Percentiles rank a stretch among this genome's conserved stretches.
phyloP scores from a whole-genome alignment of 1,284 basidiomycete species.

The Puccinia hordei region DNA sequence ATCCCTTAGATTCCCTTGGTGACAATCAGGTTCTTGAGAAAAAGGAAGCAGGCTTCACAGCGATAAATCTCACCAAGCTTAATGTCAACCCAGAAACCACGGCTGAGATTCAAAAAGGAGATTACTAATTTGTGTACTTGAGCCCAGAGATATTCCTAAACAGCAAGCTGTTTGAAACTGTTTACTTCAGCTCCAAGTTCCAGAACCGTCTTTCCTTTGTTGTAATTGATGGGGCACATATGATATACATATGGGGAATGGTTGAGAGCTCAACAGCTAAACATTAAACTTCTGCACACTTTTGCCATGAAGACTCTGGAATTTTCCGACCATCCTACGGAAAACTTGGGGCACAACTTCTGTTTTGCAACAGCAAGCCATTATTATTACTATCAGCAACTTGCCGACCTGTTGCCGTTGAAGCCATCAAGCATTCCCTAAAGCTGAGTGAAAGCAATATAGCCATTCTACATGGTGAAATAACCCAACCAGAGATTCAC shows the following conservation, averaged over 20 bases:
- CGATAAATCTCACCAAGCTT: slow-evolving; percentile 16
- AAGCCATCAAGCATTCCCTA: slow-evolving; percentile 3
- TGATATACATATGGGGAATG: slow-evolving; percentile 3
- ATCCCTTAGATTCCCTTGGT: slow-evolving; percentile 17
- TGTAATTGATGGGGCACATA: not conserved
- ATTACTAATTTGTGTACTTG: slow-evolving; percentile 24
- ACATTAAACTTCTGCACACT: not conserved
- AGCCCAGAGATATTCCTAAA: slow-evolving; percentile 16
- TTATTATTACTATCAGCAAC: slow-evolving; percentile 1
- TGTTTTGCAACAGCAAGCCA: not conserved
- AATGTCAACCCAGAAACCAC: not conserved
- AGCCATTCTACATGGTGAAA: not conserved
- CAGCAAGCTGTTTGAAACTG: not conserved
- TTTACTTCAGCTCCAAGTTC: not conserved
- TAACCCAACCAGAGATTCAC: slow-evolving; percentile 5
- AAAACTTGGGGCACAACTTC: not conserved
- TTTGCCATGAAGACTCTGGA: not conserved
- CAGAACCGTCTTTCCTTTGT: not conserved
- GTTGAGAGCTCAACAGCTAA: not conserved
- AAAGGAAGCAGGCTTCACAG: not conserved
- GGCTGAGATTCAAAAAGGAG: not conserved
- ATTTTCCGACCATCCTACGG: slow-evolving; percentile 14
- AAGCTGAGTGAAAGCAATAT: not conserved
- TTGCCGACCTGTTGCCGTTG: not conserved
- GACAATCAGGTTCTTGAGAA: slow-evolving; percentile 21